Conservation (phyloP, 345 rosid species). For the Moricandia moricandioides region DNA sequence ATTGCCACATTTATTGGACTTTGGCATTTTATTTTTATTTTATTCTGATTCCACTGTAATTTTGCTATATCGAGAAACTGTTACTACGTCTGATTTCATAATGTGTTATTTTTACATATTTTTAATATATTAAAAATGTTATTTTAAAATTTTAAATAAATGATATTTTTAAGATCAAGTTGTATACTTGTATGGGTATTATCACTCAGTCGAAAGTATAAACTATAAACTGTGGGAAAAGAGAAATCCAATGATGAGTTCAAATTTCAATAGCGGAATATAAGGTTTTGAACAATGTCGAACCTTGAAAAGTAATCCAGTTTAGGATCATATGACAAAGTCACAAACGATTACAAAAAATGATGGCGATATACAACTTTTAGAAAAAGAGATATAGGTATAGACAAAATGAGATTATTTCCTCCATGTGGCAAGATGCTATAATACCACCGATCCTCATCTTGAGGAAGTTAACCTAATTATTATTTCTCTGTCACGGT, state of each 20-base stretch:
- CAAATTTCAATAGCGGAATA: not conserved
- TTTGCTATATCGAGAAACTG: not conserved
- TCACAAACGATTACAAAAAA: not conserved
- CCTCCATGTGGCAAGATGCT: constrained; percentile 24
- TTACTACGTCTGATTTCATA: no score
- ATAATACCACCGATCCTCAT: constrained; percentile 23
- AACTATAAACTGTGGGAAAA: not conserved
- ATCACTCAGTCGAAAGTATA: not conserved
- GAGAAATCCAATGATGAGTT: not conserved
- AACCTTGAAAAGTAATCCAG: not conserved
- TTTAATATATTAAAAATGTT: no score
- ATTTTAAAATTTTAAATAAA: no score
- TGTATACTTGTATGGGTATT: not conserved
- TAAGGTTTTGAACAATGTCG: not conserved
- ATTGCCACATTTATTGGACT: not conserved
- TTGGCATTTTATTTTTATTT: not conserved
- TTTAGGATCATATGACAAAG: not conserved
- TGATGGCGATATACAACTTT: no score
- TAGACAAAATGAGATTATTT: not conserved
- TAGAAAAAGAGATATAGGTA: no score
- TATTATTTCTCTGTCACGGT: constrained; percentile 1
- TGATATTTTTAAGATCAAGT: no score
- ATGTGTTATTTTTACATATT: no score
- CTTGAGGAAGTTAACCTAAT: constrained; percentile 25
- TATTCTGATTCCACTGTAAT: not conserved